Evolutionary conservation across 2,329 filamentous ascomycete species (phyloP), one percentile per base, ranked within the genome.

Genomic region (Elsinoe australis): DNA sequence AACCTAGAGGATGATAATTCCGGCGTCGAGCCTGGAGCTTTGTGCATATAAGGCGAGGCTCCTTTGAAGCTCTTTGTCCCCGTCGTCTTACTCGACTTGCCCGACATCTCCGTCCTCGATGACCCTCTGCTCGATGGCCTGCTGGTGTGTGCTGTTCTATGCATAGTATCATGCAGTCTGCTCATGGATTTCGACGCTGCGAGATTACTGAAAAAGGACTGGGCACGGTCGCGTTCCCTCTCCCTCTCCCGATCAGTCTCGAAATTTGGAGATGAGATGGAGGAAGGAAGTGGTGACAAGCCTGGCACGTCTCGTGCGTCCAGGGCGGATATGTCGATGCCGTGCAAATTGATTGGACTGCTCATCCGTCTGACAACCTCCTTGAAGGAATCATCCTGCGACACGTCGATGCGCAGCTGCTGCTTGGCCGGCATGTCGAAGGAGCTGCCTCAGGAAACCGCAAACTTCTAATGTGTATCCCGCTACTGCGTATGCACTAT

Each of bases 21-120:
- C 35, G 71, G 70, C 41, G 71, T 71, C 29, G 71, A 73, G 22
- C 68, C 69, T n/a, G 67, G 64, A 47, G 61, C 62, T 49, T 65
- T 67, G 45, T 66, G 62, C 24, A 36, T 17, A 10, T 48, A 48
- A 7, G 45, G 45, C 21, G 45, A 39, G 9, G 44, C n/a, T 4
- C 33, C 33, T 18, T 31, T 64, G 59, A 12, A 61, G 59, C 15
- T 58, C 55, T 28, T 61, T 55, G 29, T 59, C 55, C 45, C 57
- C 52, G 39, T 54, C 55, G 48, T 45, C 58, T 41, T 58, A 56
- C 51, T 54, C 52, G 22, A 49, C 58, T 41, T 58, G 55, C 52
- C 54, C 49, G 22, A 49, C 46, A 17, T 21, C 14, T 51, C 42
- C 14, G 45, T 47, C 44, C 48, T 17, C 26, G 44, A 41, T 10